These are phyloP conservation scores for Phragmites australis DNA, from an alignment of 176 grass and related monocot genomes.

Conservation along the genomic window DNA sequence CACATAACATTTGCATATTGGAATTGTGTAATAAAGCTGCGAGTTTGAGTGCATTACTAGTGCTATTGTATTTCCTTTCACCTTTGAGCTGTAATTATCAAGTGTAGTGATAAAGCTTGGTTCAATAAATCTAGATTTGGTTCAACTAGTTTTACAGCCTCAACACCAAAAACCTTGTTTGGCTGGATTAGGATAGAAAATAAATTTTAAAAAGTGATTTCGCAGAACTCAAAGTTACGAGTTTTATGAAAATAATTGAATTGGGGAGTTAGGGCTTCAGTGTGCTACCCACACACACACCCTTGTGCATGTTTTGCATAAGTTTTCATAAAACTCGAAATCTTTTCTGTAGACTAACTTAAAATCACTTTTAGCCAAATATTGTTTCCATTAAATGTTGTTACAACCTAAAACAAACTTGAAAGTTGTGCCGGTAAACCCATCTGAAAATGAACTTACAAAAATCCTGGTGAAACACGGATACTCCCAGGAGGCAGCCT, in stretches of 20 bases:
- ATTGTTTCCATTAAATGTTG: not conserved
- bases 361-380: not conserved
- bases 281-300: no score
- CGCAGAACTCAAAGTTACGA: not conserved
- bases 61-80: not conserved
- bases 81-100: slow-evolving; percentile 9
- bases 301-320: no score
- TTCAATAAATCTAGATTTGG: not conserved
- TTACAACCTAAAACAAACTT: not conserved
- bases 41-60: not conserved
- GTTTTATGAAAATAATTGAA: not conserved
- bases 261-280: no score
- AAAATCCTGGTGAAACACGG: no score
- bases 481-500: no score
- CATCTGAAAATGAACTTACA: not conserved
- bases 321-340: not conserved
- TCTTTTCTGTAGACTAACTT: not conserved
- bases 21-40: not conserved
- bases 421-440: not conserved
- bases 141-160: not conserved
- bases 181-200: not conserved
- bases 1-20: not conserved
- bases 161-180: not conserved
- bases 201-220: not conserved
- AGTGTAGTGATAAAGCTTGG: not conserved